Conservation (phyloP, 2,329 filamentous ascomycete species). For the Dactylonectria macrodidyma region DNA sequence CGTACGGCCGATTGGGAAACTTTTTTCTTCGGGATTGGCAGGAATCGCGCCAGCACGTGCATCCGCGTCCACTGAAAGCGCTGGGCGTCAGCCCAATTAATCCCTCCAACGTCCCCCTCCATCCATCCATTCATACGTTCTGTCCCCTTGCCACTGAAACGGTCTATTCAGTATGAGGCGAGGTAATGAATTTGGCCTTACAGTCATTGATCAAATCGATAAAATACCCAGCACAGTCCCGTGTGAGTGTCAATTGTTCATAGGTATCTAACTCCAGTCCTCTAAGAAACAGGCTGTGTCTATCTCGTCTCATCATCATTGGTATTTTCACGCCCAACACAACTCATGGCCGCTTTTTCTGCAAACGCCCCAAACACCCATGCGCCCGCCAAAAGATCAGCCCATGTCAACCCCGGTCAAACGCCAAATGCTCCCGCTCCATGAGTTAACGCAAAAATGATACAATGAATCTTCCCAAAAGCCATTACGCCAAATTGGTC, state of each 20-base stretch:
- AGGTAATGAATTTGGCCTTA: not conserved
- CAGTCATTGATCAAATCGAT: not conserved
- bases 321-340: constrained; percentile 15
- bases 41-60: constrained; percentile 43
- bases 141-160: not conserved
- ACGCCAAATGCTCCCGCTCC: constrained; percentile 38
- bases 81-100: not conserved
- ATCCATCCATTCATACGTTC: not conserved
- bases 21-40: constrained; percentile 50
- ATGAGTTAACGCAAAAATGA: constrained; percentile 30
- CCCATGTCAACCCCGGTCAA: constrained; percentile 29
- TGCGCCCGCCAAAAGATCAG: constrained; percentile 21
- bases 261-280: constrained; percentile 7
- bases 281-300: constrained; percentile 1
- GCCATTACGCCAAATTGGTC: constrained; percentile 27
- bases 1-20: constrained; percentile 44
- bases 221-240: not conserved
- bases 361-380: constrained; percentile 18
- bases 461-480: constrained; percentile 19
- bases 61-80: constrained; percentile 24
- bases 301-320: constrained; percentile 30
- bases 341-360: constrained; percentile 10
- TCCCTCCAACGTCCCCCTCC: constrained; percentile 6
- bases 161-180: not conserved
- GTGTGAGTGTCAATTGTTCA: not conserved